phyloP scores from a whole-genome alignment of 1,139 yeast genomes.

The Meyerozyma athensensis region DNA sequence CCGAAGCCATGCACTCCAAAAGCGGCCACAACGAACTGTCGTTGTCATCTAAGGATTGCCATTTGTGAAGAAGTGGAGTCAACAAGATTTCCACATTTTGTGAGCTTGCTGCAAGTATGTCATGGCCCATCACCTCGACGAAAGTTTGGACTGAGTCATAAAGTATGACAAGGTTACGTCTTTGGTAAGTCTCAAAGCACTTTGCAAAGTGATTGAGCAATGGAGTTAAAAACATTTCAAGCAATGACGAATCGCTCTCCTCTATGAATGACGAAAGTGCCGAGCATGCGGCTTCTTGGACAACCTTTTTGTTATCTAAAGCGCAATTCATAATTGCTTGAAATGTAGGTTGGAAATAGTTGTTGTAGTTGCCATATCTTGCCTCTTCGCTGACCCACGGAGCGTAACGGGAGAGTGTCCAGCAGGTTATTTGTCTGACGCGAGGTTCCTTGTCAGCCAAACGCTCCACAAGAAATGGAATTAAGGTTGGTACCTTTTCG shows the following conservation, averaged over 20 bases:
- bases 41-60: constrained; percentile 70
- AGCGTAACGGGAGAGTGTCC: constrained; percentile 88
- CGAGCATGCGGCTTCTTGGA: constrained; percentile 91
- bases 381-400: constrained; percentile 75
- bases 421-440: constrained; percentile 88
- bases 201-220: constrained; percentile 64
- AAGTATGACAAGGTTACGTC: constrained; percentile 72
- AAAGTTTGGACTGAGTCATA: constrained; percentile 93
- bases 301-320: constrained; percentile 80
- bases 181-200: constrained; percentile 75
- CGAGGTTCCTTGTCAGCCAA: constrained; percentile 73
- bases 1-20: constrained; percentile 86
- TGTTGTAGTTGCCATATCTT: constrained; percentile 57
- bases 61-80: constrained; percentile 77
- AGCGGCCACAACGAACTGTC: constrained; percentile 89
- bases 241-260: constrained; percentile 60
- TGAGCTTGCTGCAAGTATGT: constrained; percentile 48
- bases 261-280: constrained; percentile 83
- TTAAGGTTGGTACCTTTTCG: constrained; percentile 70
- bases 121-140: constrained; percentile 68
- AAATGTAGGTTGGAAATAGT: constrained; percentile 71
- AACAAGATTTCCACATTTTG: constrained; percentile 58
- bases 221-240: constrained; percentile 46
- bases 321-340: constrained; percentile 71
- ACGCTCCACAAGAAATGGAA: constrained; percentile 82